Evolutionary conservation across 1,284 basidiomycete species (phyloP).

Genomic region (Hemileia vastatrix): DNA sequence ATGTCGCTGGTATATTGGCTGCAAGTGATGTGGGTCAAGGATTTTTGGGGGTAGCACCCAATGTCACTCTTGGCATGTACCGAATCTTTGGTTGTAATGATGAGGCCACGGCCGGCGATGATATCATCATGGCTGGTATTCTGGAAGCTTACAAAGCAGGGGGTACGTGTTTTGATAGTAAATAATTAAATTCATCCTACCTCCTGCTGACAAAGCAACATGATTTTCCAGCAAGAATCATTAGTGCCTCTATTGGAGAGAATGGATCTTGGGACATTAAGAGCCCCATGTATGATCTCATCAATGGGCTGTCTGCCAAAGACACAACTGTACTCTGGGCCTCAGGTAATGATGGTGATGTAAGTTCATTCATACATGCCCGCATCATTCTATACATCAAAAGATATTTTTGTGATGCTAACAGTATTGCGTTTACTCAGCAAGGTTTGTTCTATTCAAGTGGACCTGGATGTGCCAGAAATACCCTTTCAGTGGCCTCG

Average conservation of each 20-base stretch:
- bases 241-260: constrained; percentile 4
- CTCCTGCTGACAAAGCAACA: not conserved
- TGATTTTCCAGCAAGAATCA: not conserved
- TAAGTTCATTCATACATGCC: not conserved
- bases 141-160: constrained; percentile 1
- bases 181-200: not conserved
- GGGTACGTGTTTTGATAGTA: not conserved
- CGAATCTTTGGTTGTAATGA: not conserved
- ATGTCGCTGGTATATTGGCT: not conserved
- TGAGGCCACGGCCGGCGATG: not conserved
- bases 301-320: not conserved
- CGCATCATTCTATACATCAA: too few relatives aligned
- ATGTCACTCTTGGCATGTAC: not conserved
- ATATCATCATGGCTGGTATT: constrained; percentile 1
- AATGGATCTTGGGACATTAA: constrained; percentile 1
- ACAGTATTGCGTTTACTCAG: not conserved
- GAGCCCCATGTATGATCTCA: not conserved
- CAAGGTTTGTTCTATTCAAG: constrained; percentile 4
- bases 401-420: too few relatives aligned
- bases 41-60: not conserved
- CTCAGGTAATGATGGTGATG: constrained; percentile 1
- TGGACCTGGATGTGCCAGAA: not conserved
- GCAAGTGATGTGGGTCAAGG: not conserved
- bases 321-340: not conserved
- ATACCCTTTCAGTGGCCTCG: not conserved